phyloP scores from a whole-genome alignment of 2,329 filamentous ascomycete species.

The Cladophialophora exuberans region DNA sequence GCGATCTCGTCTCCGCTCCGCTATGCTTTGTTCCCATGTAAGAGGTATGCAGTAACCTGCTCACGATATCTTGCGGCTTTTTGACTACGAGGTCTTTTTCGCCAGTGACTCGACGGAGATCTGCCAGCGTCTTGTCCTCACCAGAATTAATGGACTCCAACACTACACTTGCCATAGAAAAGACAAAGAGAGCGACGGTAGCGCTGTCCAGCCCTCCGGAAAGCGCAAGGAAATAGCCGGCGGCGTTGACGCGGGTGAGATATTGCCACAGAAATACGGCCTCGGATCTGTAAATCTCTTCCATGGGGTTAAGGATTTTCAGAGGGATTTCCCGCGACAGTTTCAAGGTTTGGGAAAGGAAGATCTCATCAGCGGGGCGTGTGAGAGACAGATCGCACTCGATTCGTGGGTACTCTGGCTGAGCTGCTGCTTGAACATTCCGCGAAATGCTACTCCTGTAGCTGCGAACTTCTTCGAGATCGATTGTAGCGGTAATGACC shows the following conservation, averaged over 20 bases:
- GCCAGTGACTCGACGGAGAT: constrained; percentile 35
- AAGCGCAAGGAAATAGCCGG: constrained; percentile 45
- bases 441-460: constrained; percentile 50
- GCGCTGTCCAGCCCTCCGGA: constrained; percentile 47
- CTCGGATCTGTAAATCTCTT: constrained; percentile 63
- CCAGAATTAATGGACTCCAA: constrained; percentile 41
- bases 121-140: constrained; percentile 35
- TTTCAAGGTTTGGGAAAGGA: constrained; percentile 37
- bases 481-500: constrained; percentile 67
- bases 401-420: constrained; percentile 52
- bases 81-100: constrained; percentile 41
- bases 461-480: constrained; percentile 70
- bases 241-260: constrained; percentile 41
- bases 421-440: constrained; percentile 41
- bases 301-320: constrained; percentile 64
- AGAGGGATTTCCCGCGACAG: constrained; percentile 52
- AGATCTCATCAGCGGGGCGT: constrained; percentile 37
- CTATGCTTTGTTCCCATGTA: constrained; percentile 75
- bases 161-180: constrained; percentile 45
- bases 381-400: constrained; percentile 43
- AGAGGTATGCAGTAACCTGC: constrained; percentile 63
- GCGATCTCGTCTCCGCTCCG: constrained; percentile 66
- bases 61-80: constrained; percentile 64
- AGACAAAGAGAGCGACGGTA: constrained; percentile 41
- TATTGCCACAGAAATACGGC: constrained; percentile 51